Evolutionary conservation across 306 rosid genomes (phyloP), one percentile per base, ranked within the genome.

Genomic region (Styphnolobium japonicum): DNA sequence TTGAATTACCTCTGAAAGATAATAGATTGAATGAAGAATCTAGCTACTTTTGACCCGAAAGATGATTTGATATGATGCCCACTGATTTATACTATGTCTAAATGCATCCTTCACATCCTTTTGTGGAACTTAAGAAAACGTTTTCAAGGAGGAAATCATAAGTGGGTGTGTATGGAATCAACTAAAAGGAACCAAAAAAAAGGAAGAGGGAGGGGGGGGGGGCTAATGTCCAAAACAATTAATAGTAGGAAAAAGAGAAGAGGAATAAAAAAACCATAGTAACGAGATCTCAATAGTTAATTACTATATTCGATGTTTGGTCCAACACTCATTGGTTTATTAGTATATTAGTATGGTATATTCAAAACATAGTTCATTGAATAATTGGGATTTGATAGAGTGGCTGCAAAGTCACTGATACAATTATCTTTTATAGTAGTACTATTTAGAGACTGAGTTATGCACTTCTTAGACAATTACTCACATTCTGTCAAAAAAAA

Each of bases 31-130:
- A 23, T 72, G 43, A 16, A 55, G 57, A 46, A 69, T 78, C 8
- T 19, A 10, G 58, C 60, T 14, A 72, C 74, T 72, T 80, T 64
- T 80, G 56, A 71, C 29, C 45, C 31, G 19, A 49, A 51, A n/a
- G 4, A 71, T 51, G 49, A 11, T 72, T 69, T 58, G 71, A 70
- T 60, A 79, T 45, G 31, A 39, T 60, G 70, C 19, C 61, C 34
- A n/a, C 43, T 80, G 46, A 49, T 71, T 33, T 46, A 23, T 42
- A 21, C 6, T 8, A 52, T 46, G 65, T 76, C 67, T 43, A 77
- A 8, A 7, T 77, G 51, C 81, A 53, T 53, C 63, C 65, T 39
- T 19, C 42, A 39, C 55, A 22, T 39, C 19, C 8, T 40, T 40
- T 22, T 55, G 66, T 69, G 36, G 37, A 72, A 18, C 3, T 57